Percentiles rank a stretch among this genome's conserved stretches.
Conservation (phyloP, 805 yeast genomes). For the Lipomyces orientalis region DNA sequence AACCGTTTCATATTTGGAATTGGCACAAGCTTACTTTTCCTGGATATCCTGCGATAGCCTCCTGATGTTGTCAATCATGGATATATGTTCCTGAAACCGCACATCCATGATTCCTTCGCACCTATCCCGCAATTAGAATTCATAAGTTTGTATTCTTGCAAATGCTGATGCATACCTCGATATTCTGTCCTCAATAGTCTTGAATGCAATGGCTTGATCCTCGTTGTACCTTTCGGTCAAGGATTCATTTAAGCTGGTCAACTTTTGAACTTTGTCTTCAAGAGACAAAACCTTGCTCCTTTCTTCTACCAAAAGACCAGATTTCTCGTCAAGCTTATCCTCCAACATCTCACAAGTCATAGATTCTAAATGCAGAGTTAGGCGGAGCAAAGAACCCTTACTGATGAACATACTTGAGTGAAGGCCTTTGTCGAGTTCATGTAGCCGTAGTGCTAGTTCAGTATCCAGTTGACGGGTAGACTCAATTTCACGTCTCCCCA, state of each 20-base stretch:
- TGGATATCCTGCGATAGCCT: conserved; percentile 9
- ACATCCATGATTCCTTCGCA: conserved; percentile 12
- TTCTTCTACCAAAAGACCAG: conserved; percentile 31
- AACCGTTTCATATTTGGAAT: neutral
- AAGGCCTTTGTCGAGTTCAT: conserved; percentile 20
- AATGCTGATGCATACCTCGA: neutral
- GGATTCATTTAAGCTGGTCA: conserved; percentile 1
- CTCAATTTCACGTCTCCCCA: conserved; percentile 10
- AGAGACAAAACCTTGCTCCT: conserved; percentile 27
- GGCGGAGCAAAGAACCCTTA: neutral
- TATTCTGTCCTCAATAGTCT: conserved; percentile 15
- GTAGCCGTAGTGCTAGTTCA: conserved; percentile 9
- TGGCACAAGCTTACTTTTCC: conserved; percentile 8
- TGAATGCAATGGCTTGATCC: conserved; percentile 3
- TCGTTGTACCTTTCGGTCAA: conserved; percentile 4
- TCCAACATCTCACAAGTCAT: conserved; percentile 27
- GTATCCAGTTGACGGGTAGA: neutral
- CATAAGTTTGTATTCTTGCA: conserved; percentile 1
- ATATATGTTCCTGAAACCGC: conserved; percentile 5
- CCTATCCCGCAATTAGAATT: neutral
- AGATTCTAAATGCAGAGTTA: conserved; percentile 12
- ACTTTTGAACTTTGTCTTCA: conserved; percentile 24
- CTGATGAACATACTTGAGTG: conserved; percentile 7
- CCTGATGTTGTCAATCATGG: conserved; percentile 1
- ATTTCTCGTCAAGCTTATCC: conserved; percentile 28